phyloP scores from a whole-genome alignment of 345 rosid genomes.

The Luvunga scandens region DNA sequence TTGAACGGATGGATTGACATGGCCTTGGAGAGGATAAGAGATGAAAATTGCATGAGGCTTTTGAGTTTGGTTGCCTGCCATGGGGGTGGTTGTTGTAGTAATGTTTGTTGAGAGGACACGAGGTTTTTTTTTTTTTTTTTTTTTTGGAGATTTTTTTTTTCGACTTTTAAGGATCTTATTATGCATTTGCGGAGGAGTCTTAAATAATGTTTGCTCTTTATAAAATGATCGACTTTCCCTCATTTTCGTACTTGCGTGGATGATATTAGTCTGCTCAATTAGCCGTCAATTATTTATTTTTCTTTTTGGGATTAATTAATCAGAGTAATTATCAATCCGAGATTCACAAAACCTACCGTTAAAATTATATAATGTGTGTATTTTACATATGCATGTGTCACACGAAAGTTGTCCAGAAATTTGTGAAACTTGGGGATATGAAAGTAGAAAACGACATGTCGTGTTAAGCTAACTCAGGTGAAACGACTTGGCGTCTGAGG shows the following conservation, averaged over 20 bases:
- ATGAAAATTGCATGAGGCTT: slow-evolving; percentile 40
- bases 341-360: too few species aligned
- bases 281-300: background rate
- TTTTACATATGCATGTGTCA: too few species aligned
- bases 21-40: slow-evolving; percentile 43
- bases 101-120: too few species aligned
- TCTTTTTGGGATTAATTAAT: too few species aligned
- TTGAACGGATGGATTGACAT: slow-evolving; percentile 40
- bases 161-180: too few species aligned
- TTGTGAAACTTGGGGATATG: too few species aligned
- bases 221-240: slow-evolving; percentile 12
- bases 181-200: background rate
- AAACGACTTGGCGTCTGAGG: background rate
- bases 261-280: background rate
- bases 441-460: background rate
- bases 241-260: slow-evolving; percentile 13
- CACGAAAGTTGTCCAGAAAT: too few species aligned
- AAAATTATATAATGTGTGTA: too few species aligned
- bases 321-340: too few species aligned
- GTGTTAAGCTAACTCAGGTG: background rate
- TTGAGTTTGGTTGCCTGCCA: slow-evolving; percentile 27
- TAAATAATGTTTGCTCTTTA: background rate
- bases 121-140: too few species aligned
- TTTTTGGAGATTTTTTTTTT: too few species aligned
- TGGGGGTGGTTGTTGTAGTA: background rate